A percentile compares a stretch with the other conserved stretches of the same genome.
phyloP scores from a whole-genome alignment of 106 monocot species.

The Platanthera guangdongensis region DNA sequence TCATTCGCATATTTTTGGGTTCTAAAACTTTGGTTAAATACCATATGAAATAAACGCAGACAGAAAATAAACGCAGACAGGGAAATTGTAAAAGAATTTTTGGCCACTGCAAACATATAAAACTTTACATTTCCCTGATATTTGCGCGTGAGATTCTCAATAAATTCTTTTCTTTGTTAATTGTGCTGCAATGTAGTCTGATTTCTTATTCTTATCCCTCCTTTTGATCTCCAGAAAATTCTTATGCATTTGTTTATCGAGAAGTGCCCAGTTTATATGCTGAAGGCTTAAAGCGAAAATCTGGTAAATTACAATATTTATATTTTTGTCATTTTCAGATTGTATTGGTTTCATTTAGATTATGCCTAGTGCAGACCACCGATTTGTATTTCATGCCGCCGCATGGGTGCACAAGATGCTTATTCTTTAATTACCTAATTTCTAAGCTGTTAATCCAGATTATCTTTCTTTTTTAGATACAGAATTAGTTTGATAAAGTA shows the following conservation, averaged over 20 bases:
- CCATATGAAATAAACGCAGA: no score
- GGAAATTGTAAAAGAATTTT: no score
- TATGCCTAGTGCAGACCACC: not conserved
- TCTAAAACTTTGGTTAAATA: no score
- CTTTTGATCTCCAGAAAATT: constrained; percentile 32
- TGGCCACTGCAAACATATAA: no score
- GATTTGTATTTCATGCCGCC: no score
- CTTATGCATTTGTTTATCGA: constrained; percentile 94
- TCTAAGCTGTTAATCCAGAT: not conserved
- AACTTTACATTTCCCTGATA: no score
- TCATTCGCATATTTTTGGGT: no score
- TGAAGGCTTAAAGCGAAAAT: constrained; percentile 53
- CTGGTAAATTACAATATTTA: constrained; percentile 35
- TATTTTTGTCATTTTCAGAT: not conserved
- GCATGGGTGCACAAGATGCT: not conserved
- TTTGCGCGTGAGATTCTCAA: not conserved
- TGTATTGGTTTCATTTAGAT: not conserved
- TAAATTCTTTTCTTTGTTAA: not conserved
- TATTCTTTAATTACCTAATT: not conserved
- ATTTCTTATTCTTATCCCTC: not conserved
- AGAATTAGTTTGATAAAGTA: not conserved
- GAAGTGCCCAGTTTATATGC: constrained; percentile 44
- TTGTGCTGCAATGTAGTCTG: not conserved
- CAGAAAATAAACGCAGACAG: no score
- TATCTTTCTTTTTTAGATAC: not conserved